Percentiles rank a stretch among this genome's conserved stretches.
Evolutionary conservation across 2,329 filamentous ascomycete genomes (phyloP).

Genomic region (Clarireedia sp.): DNA sequence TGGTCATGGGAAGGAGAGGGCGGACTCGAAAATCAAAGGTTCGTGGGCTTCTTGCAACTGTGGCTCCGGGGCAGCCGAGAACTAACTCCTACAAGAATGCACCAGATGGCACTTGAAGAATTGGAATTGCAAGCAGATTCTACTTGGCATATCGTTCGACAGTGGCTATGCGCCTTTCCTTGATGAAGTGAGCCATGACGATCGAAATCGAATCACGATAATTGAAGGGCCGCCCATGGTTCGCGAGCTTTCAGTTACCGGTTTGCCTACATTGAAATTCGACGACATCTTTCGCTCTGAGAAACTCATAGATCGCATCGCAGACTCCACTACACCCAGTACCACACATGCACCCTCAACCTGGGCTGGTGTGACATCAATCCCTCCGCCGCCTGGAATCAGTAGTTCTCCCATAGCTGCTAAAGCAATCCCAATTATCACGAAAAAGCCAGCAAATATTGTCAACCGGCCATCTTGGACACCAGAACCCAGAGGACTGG

Average conservation of each 20-base stretch:
- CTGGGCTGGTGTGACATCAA: conserved; percentile 28
- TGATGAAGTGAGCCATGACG: conserved; percentile 44
- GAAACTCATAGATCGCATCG: conserved; percentile 38
- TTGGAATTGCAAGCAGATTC: conserved; percentile 52
- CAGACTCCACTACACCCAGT: conserved; percentile 22
- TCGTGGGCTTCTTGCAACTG: conserved; percentile 10
- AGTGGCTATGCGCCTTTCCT: conserved; percentile 52
- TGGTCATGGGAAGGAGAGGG: conserved; percentile 49
- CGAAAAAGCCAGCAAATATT: conserved; percentile 13
- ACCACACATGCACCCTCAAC: conserved; percentile 15
- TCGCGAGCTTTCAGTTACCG: conserved; percentile 41
- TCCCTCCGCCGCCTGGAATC: conserved; percentile 15
- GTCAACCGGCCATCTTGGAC: conserved; percentile 35
- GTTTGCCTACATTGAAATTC: conserved; percentile 40
- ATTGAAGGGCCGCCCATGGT: conserved; percentile 46
- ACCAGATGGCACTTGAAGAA: conserved; percentile 52
- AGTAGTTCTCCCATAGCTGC: conserved; percentile 9
- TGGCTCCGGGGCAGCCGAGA: not conserved
- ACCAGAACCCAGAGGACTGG: conserved; percentile 47
- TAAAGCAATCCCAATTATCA: conserved; percentile 15
- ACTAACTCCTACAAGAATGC: conserved; percentile 23
- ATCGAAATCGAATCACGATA: conserved; percentile 41
- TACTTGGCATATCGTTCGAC: conserved; percentile 56
- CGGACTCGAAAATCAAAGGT: conserved; percentile 55
- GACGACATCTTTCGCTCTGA: conserved; percentile 46